Conservation (phyloP, 2,329 filamentous ascomycete genomes). For the Mycosphaerella sp. region DNA sequence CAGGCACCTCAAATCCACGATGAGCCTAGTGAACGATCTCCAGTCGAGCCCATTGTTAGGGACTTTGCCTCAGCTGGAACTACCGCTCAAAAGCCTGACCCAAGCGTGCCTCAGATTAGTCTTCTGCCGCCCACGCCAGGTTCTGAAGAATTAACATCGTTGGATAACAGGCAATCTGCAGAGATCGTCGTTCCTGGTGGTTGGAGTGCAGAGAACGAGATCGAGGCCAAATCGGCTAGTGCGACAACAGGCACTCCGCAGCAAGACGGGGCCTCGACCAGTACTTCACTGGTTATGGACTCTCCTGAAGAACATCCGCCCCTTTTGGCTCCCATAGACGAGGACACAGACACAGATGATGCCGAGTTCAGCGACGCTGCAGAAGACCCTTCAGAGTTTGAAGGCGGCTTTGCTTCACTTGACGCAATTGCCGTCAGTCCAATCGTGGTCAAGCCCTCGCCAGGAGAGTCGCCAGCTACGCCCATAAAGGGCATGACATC, state of each 20-base stretch:
- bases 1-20: slow-evolving; percentile 3
- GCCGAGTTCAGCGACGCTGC: slow-evolving; percentile 72
- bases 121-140: slow-evolving; percentile 35
- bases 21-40: slow-evolving; percentile 6
- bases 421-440: slow-evolving; percentile 65
- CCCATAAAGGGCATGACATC: slow-evolving; percentile 11
- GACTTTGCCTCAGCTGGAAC: slow-evolving; percentile 21
- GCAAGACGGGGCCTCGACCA: background rate
- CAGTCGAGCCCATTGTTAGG: slow-evolving; percentile 17
- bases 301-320: slow-evolving; percentile 15
- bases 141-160: slow-evolving; percentile 24
- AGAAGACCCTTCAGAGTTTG: slow-evolving; percentile 62
- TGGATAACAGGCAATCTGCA: slow-evolving; percentile 20
- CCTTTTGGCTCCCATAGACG: slow-evolving; percentile 23
- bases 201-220: slow-evolving; percentile 22
- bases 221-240: slow-evolving; percentile 10
- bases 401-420: slow-evolving; percentile 65
- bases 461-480: slow-evolving; percentile 2
- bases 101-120: slow-evolving; percentile 29
- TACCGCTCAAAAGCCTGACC: slow-evolving; percentile 12
- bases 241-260: slow-evolving; percentile 4
- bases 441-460: slow-evolving; percentile 23
- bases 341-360: slow-evolving; percentile 38
- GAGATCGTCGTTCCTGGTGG: slow-evolving; percentile 28
- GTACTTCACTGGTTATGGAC: slow-evolving; percentile 15